Conservation (phyloP, 176 grass and related monocot genomes). For the Poa pratensis region DNA sequence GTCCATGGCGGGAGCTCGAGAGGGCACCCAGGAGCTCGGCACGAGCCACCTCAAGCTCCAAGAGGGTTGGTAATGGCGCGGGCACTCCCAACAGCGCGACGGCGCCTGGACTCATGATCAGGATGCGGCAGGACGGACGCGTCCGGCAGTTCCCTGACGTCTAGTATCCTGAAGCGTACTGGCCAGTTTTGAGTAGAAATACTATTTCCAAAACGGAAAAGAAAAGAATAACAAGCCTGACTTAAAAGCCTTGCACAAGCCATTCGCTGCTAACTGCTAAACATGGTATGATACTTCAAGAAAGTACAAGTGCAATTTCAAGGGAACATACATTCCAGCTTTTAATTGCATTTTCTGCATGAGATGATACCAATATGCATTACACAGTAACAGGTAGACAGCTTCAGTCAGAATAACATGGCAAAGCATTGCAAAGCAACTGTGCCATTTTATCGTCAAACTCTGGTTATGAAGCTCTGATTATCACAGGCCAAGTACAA, state of each 20-base stretch:
- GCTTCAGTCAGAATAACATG: conserved; percentile 20
- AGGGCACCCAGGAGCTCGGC: too few species aligned
- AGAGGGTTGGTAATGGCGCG: too few species aligned
- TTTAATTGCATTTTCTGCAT: background rate
- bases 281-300: background rate
- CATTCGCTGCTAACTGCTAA: background rate
- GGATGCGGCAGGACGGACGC: too few species aligned
- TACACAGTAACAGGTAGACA: background rate
- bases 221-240: background rate
- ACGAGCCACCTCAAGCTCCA: too few species aligned
- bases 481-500: background rate
- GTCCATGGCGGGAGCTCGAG: too few species aligned
- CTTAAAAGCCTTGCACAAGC: background rate
- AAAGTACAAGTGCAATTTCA: background rate
- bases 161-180: too few species aligned
- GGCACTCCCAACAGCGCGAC: too few species aligned
- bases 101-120: too few species aligned
- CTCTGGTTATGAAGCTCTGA: background rate
- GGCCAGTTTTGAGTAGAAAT: too few species aligned
- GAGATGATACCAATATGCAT: conserved; percentile 18
- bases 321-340: conserved; percentile 1
- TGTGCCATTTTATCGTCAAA: background rate
- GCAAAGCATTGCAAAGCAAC: conserved; percentile 9
- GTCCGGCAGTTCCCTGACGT: too few species aligned
- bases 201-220: background rate